Percentiles rank a stretch among this genome's conserved stretches.
Conservation (phyloP, 78 protist species). For the Anaeramoeba ignava region DNA sequence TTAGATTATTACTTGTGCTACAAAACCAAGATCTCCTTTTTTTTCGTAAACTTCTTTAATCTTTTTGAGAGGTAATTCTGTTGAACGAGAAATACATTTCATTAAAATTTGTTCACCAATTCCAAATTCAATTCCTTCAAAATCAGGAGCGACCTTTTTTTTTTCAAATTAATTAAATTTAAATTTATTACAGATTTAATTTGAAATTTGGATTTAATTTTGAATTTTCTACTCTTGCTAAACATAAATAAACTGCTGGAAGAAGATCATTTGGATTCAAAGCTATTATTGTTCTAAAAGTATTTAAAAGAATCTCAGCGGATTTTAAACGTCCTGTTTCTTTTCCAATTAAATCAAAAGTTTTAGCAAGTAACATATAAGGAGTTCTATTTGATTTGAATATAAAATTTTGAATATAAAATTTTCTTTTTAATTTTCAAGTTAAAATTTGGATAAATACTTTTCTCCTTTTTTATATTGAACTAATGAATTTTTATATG, state of each 20-base stretch:
- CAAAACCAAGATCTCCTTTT: background rate
- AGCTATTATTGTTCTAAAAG: background rate
- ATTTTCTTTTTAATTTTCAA: no score
- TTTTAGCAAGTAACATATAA: background rate
- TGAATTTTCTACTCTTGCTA: no score
- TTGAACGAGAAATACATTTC: background rate
- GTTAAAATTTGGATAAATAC: no score
- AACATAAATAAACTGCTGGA: background rate
- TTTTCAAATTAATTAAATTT: no score
- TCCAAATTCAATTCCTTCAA: background rate
- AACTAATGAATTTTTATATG: no score
- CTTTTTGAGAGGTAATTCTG: background rate
- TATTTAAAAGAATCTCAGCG: background rate
- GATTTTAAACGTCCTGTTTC: background rate
- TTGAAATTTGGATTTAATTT: no score
- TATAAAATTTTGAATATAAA: no score
- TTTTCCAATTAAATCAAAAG: background rate
- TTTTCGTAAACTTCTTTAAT: background rate
- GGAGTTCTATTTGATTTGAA: background rate
- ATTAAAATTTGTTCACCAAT: background rate
- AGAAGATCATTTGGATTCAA: background rate
- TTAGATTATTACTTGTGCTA: background rate
- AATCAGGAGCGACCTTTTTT: background rate
- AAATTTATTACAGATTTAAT: no score
- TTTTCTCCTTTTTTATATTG: no score